Evolutionary conservation across 2,329 filamentous ascomycete species (phyloP).

Genomic region (Colletotrichum coccodes): DNA sequence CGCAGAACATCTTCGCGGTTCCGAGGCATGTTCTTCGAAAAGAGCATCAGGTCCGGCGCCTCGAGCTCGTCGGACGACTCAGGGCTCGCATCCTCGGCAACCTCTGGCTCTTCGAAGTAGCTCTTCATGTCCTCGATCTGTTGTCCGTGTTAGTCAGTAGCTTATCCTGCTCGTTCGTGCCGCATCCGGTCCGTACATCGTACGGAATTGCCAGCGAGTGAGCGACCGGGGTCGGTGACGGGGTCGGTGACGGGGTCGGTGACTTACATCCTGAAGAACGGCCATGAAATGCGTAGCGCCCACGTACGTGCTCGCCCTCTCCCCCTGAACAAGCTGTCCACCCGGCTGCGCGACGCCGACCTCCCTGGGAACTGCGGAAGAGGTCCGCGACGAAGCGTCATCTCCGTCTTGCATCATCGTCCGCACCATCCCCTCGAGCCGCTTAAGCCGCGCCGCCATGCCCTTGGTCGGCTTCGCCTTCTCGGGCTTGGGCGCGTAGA

Average conservation of each 20-base stretch:
- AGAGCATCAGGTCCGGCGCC: constrained; percentile 54
- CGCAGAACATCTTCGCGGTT: constrained; percentile 58
- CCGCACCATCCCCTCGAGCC: constrained; percentile 68
- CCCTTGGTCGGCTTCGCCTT: constrained; percentile 54
- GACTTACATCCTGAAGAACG: constrained; percentile 67
- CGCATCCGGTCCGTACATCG: no score
- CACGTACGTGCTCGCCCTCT: constrained; percentile 60
- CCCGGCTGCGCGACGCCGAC: constrained; percentile 35
- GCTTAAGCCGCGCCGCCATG: constrained; percentile 64
- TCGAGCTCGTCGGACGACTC: constrained; percentile 47
- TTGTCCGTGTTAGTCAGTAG: no score
- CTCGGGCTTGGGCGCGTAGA: constrained; percentile 58
- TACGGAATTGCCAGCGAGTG: background rate
- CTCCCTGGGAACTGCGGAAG: background rate
- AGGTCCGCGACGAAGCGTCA: background rate
- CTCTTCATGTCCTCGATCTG: constrained; percentile 69
- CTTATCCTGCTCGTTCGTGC: no score
- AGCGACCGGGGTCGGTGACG: no score
- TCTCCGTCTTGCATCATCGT: constrained; percentile 60
- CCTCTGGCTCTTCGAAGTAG: constrained; percentile 63
- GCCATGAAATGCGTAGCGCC: constrained; percentile 70
- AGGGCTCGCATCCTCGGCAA: constrained; percentile 45
- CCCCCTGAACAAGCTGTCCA: constrained; percentile 56
- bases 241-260: no score
- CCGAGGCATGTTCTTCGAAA: constrained; percentile 48